Percentiles rank a stretch among this genome's conserved stretches.
phyloP scores from a whole-genome alignment of 164 flowering plant species.

The Aristolochia fimbriata region DNA sequence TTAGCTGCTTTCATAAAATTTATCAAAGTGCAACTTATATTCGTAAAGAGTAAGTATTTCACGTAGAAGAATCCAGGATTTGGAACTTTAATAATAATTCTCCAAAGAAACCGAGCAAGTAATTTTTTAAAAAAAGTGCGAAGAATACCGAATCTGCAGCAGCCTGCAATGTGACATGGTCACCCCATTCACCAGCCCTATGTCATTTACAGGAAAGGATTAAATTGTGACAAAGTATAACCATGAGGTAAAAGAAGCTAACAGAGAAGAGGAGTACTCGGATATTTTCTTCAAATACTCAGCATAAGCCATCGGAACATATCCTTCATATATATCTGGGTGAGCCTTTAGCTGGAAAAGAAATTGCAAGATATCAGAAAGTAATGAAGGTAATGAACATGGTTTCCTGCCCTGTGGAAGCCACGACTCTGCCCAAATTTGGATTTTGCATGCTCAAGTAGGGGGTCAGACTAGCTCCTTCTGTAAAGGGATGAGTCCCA shows the following conservation, averaged over 20 bases:
- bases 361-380: neutral
- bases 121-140: neutral
- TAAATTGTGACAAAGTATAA: neutral
- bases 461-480: no score
- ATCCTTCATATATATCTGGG: constrained; percentile 61
- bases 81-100: no score
- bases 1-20: no score
- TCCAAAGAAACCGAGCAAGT: no score
- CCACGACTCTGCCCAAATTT: no score
- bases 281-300: constrained; percentile 81
- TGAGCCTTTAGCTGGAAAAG: constrained; percentile 46
- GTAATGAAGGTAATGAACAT: neutral
- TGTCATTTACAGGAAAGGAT: constrained; percentile 5
- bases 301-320: constrained; percentile 79
- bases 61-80: no score
- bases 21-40: no score
- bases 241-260: neutral
- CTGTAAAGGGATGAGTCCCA: no score
- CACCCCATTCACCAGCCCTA: constrained; percentile 98
- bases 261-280: constrained; percentile 31
- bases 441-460: no score
- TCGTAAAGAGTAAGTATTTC: no score
- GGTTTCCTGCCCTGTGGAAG: neutral
- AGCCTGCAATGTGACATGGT: constrained; percentile 82
- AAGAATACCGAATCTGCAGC: constrained; percentile 80